Conservation (phyloP, 257 asterid species). For the Apocynum venetum region DNA sequence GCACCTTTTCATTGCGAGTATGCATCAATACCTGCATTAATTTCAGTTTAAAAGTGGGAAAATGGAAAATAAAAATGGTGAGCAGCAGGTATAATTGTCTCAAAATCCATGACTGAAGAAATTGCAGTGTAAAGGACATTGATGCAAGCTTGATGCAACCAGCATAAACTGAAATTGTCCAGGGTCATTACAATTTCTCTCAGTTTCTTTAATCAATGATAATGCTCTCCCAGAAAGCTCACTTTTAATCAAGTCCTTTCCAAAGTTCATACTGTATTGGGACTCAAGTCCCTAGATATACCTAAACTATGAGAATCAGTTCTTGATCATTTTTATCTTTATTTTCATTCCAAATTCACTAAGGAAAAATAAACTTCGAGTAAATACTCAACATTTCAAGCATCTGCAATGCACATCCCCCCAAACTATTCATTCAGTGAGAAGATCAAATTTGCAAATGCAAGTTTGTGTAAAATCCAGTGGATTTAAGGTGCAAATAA, state of each 20-base stretch:
- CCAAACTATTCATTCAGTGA: no score
- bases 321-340: neutral
- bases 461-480: neutral
- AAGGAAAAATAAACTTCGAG: neutral
- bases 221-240: neutral
- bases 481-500: neutral
- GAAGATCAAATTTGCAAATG: neutral
- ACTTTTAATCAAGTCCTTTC: neutral
- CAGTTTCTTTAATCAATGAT: neutral
- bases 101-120: neutral
- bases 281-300: neutral
- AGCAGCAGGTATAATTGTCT: neutral
- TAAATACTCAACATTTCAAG: neutral
- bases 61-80: neutral
- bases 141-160: neutral
- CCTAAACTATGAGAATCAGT: neutral
- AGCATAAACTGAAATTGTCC: neutral
- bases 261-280: no score
- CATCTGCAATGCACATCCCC: neutral
- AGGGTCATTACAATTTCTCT: neutral
- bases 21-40: conserved; percentile 79
- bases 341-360: neutral
- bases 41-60: neutral
- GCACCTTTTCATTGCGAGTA: conserved; percentile 76
- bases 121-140: neutral